Evolutionary conservation across 352 stramenopile genomes (phyloP), one percentile per base, ranked within the genome.

Genomic region (Phytopythium litorale): DNA sequence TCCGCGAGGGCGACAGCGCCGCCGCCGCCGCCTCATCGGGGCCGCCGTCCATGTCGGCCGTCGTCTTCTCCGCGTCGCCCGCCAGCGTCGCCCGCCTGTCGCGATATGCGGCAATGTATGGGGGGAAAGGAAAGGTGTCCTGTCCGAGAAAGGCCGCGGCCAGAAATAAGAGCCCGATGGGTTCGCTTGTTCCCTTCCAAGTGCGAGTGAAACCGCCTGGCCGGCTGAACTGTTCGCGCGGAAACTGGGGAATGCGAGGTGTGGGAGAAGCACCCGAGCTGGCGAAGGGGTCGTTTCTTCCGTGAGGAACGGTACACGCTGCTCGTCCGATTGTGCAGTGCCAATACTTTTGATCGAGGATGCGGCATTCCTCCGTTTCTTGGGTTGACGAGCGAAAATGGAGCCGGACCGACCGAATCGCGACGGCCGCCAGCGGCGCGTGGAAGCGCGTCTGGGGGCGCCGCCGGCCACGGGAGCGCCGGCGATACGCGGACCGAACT

Each of bases 71-170:
- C 3, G 12, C 35, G 28, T 32, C 35, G 35, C 2, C 78, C 75
- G 43, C 78, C 70, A 28, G 25, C 25, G 28, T 32, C 35, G 35
- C 2, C 78, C 75, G 43, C 78, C 70, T 58, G 88, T 75, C 46
- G 78, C 76, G 11, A 49, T 66, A 49, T 79, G 65, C 33, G 88
- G 58, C 52, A 75, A 78, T 60, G 42, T 28, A 49, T 6, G 35
- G 11, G 42, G 42, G 42, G 42, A 48, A 48, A 48, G 35, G 35
- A 40, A 40, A 40, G 35, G 35, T 40, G 15, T 40, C 42, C 42
- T 12, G 18, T 25, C 9, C 42, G 42, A 49, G 42, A 49, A 49
- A 49, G 42, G 42, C 15, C 7, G 19, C 7, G 19, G 42, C 42
- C 15, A 12, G 13, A 21, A 49, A 49, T 49, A 49, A 49, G 42